A percentile compares a stretch with the other conserved stretches of the same genome.
Evolutionary conservation across 2,329 filamentous ascomycete genomes (phyloP).

Genomic region (Chalaropsis ovoidea): DNA sequence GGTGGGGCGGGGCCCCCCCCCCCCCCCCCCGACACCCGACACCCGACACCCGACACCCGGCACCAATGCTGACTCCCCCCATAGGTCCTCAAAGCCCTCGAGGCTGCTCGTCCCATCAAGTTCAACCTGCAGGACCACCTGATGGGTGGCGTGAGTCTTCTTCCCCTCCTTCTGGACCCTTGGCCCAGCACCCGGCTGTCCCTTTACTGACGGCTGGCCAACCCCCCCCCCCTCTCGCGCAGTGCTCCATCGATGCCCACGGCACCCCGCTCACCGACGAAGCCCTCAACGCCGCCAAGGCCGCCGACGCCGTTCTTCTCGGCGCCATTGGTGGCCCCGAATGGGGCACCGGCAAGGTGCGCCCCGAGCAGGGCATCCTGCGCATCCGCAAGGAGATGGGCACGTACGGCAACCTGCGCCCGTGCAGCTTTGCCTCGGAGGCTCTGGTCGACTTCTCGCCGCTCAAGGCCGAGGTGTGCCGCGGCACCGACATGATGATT

Average conservation of each 20-base stretch:
- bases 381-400: constrained; percentile 84
- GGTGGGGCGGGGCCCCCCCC: too few species aligned
- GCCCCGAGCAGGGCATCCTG: constrained; percentile 87
- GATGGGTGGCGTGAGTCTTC: constrained; percentile 70
- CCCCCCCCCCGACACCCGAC: background rate
- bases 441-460: constrained; percentile 75
- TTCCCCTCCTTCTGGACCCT: too few species aligned
- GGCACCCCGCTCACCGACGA: constrained; percentile 71
- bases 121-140: constrained; percentile 89
- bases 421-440: constrained; percentile 89
- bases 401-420: constrained; percentile 89
- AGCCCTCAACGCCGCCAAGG: constrained; percentile 71
- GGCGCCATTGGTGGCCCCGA: constrained; percentile 91
- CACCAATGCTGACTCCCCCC: background rate
- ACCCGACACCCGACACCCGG: background rate
- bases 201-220: background rate
- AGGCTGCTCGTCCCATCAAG: constrained; percentile 57
- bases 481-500: constrained; percentile 83
- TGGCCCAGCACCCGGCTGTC: background rate
- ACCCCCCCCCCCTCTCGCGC: background rate
- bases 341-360: constrained; percentile 84
- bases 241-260: constrained; percentile 82
- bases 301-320: constrained; percentile 79
- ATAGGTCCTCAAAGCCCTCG: constrained; percentile 68
- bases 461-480: constrained; percentile 74